Conservation (phyloP, 352 stramenopile species). For the Phytophthora megakarya region DNA sequence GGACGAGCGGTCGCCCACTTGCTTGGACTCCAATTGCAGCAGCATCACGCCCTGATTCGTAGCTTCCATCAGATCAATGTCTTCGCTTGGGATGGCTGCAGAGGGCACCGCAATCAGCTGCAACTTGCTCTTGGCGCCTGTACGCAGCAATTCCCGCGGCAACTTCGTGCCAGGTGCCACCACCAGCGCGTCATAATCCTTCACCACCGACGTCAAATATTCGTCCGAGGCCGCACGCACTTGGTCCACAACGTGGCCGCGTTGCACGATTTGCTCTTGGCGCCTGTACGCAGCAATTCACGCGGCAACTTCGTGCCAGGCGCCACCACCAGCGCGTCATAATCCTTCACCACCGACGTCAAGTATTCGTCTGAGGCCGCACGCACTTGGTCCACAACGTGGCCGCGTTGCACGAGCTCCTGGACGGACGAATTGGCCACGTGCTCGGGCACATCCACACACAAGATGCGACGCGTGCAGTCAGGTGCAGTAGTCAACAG, state of each 20-base stretch:
- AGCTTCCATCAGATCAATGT: conserved; percentile 76
- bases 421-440: conserved; percentile 66
- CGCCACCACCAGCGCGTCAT: conserved; percentile 70
- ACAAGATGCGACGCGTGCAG: conserved; percentile 55
- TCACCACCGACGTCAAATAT: conserved; percentile 37
- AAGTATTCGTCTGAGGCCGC: conserved; percentile 40
- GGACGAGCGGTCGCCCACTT: conserved; percentile 71
- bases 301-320: conserved; percentile 51
- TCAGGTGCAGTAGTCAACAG: conserved; percentile 13
- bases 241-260: conserved; percentile 69
- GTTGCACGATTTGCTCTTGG: conserved; percentile 51
- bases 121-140: conserved; percentile 50
- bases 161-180: conserved; percentile 57
- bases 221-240: conserved; percentile 40
- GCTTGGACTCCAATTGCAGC: conserved; percentile 77
- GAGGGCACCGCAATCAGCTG: conserved; percentile 60
- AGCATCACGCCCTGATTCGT: conserved; percentile 78
- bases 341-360: conserved; percentile 40
- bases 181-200: conserved; percentile 68
- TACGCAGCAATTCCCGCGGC: conserved; percentile 45
- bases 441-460: conserved; percentile 56
- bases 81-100: conserved; percentile 60
- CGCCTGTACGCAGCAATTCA: conserved; percentile 46
- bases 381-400: conserved; percentile 61
- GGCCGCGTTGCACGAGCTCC: conserved; percentile 73